Base-by-base conservation (phyloP, 305 asterid genomes). In the Fraxinus ornus region DNA sequence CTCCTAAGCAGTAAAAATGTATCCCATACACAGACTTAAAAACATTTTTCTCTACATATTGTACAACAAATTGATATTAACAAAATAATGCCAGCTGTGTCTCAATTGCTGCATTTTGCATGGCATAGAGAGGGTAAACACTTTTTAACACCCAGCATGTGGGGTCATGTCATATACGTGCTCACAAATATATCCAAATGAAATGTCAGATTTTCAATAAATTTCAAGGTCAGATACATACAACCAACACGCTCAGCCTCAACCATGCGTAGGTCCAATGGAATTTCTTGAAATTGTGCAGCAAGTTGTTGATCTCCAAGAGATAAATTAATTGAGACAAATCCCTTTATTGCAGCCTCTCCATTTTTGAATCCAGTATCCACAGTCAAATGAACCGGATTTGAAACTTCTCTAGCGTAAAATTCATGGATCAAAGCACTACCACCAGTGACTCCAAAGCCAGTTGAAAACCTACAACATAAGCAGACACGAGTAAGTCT, bases 171-270 rank as follows among this genome's bases (percentile, higher is more conserved):
- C 37, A 68, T 68, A 68, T 28, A 64, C 33, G 4, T 2, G 37
- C 72, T 7, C 39, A 28, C 7, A 9, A 24, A 64, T 26, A 13
- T 68, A 68, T 13, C 75, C 36, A 68, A 52, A 68, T 70, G 10
- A 70, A 70, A 30, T 30, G 7, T 66, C 36, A 24, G 10, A 22
- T 0, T 66, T 24, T 66, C 17, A 26, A 10, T 66, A 57, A 22
- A 37, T 0, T 7, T 26, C 17, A 83, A 83, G 55, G 78, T 75
- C 17, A 22, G 62, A 17, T 37, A 87, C 97, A 35, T 92, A 94
- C 99, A 94, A 82, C 99, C 98, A 88, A 94, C 86, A 44, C 83
- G 87, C 88, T 94, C 98, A 12, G 98, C 99, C 90, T 93, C 99
- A 83, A 94, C 87, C 98, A 94, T 90, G 80, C 97, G 91, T 68